These are phyloP conservation scores for Fomes fomentarius DNA, from an alignment of 1,284 basidiomycete genomes.

Conservation along the genomic window DNA sequence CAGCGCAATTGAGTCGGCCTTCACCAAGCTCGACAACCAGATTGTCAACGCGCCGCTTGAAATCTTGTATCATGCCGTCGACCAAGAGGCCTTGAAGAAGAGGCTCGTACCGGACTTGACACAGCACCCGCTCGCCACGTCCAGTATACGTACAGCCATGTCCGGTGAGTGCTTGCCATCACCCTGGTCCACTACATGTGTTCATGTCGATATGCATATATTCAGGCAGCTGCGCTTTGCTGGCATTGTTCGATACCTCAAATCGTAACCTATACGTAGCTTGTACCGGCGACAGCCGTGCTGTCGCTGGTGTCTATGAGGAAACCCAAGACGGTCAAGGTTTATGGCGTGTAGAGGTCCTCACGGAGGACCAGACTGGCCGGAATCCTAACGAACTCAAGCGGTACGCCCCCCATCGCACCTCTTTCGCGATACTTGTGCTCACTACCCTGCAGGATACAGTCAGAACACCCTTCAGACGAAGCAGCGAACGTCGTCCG, in stretches of 20 bases:
- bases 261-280: conserved; percentile 87
- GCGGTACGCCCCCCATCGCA: conserved; percentile 48
- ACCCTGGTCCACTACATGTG: neutral
- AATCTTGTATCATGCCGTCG: conserved; percentile 63
- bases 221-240: conserved; percentile 86
- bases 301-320: conserved; percentile 94
- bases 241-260: conserved; percentile 85
- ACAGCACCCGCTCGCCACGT: conserved; percentile 67
- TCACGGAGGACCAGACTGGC: conserved; percentile 96
- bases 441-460: conserved; percentile 58
- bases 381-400: conserved; percentile 83
- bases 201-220: neutral
- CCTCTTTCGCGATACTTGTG: neutral
- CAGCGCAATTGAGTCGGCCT: conserved; percentile 78
- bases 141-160: conserved; percentile 79
- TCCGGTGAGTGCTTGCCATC: conserved; percentile 57
- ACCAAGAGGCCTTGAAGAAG: conserved; percentile 49
- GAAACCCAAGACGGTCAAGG: conserved; percentile 58
- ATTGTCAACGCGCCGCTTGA: conserved; percentile 79
- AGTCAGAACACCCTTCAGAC: conserved; percentile 84
- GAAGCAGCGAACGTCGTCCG: conserved; percentile 85
- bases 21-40: conserved; percentile 78
- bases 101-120: conserved; percentile 68
- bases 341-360: conserved; percentile 87
- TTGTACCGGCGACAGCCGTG: conserved; percentile 92